Evolutionary conservation across 192 early-diverging fungal genomes (phyloP).

Genomic region (Piromyces finnis): DNA sequence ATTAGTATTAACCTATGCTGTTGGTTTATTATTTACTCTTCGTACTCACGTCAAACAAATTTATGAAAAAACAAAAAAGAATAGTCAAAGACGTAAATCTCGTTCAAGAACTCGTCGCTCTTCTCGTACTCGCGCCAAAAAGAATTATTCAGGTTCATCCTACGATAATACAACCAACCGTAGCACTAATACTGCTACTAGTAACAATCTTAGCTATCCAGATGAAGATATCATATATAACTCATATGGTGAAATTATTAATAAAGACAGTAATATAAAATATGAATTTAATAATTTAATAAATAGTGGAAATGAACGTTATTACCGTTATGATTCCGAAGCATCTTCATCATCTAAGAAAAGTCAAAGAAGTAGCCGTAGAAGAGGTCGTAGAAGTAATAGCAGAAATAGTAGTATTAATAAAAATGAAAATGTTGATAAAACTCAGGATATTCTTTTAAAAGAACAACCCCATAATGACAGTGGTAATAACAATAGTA

Average conservation of each 20-base stretch:
- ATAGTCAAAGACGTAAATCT: neutral
- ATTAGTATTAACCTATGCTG: slow-evolving; percentile 59
- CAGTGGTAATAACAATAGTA: neutral
- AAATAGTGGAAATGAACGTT: neutral
- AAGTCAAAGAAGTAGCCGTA: too few relatives aligned
- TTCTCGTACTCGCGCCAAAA: neutral
- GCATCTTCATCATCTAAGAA: too few relatives aligned
- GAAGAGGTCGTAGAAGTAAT: too few relatives aligned
- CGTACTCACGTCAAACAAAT: slow-evolving; percentile 74
- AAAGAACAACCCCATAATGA: neutral
- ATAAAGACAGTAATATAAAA: neutral
- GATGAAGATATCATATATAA: neutral
- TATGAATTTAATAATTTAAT: neutral
- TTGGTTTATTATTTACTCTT: slow-evolving; percentile 85
- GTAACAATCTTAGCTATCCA: slow-evolving; percentile 19
- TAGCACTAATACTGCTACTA: slow-evolving; percentile 3
- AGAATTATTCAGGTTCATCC: neutral
- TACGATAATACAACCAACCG: too few relatives aligned
- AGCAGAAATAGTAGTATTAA: neutral
- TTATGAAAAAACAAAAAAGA: slow-evolving; percentile 15
- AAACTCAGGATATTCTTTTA: too few relatives aligned
- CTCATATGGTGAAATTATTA: neutral
- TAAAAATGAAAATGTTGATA: too few relatives aligned
- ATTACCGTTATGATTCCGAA: neutral
- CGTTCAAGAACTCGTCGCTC: neutral